Evolutionary conservation across 148 eudicot genomes (phyloP).

Genomic region (Amaranthus hypochondriacus): DNA sequence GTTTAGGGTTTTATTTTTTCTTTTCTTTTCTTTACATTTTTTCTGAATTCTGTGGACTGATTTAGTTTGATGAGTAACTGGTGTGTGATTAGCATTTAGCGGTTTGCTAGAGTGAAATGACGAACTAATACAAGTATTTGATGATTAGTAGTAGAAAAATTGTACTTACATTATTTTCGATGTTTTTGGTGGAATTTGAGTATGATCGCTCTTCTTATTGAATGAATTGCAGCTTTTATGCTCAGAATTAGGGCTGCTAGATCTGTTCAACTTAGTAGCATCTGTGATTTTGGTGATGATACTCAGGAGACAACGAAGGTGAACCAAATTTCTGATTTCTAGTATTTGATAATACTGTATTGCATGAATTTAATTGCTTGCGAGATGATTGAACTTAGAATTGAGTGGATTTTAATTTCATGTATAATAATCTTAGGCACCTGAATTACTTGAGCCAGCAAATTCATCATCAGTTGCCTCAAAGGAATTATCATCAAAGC

Average conservation of each 20-base stretch:
- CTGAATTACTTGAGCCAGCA: conserved; percentile 26
- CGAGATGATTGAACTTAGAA: neutral
- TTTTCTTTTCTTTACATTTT: neutral
- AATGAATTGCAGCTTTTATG: conserved; percentile 64
- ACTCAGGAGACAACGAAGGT: conserved; percentile 45
- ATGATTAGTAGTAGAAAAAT: neutral
- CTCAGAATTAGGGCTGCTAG: conserved; percentile 65
- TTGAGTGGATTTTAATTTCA: neutral
- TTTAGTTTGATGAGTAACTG: neutral
- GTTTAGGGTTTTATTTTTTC: neutral
- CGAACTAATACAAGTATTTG: neutral
- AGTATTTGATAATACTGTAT: neutral
- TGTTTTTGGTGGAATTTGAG: neutral
- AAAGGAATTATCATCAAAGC: conserved; percentile 15
- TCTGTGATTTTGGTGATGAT: conserved; percentile 59
- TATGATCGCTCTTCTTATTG: conserved; percentile 11
- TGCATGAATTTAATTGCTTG: neutral
- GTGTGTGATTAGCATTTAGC: no score
- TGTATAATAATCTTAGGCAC: conserved; percentile 25
- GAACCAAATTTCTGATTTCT: neutral
- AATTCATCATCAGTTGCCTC: conserved; percentile 12
- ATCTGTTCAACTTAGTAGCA: conserved; percentile 51
- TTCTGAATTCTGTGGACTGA: neutral
- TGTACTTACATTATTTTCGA: neutral
- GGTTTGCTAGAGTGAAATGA: neutral